phyloP scores from a whole-genome alignment of 2,329 filamentous ascomycete genomes.

The Microcyclospora pomicola region DNA sequence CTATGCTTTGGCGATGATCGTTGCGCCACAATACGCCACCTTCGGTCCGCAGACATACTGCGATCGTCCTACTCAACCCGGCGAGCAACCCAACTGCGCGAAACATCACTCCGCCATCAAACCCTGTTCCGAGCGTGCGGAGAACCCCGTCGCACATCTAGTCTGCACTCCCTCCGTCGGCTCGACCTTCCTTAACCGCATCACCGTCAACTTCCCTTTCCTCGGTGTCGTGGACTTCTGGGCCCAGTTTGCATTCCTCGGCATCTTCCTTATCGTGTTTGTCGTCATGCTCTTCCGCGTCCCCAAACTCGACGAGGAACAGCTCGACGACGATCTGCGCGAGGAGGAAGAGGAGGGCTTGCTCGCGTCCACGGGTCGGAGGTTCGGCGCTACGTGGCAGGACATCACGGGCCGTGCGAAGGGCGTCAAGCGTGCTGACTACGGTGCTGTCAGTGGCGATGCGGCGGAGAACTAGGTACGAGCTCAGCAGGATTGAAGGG shows the following conservation, averaged over 20 bases:
- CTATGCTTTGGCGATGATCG: slow-evolving; percentile 80
- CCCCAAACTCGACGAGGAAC: slow-evolving; percentile 59
- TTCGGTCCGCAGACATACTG: slow-evolving; percentile 94
- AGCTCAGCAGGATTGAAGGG: slow-evolving; percentile 2
- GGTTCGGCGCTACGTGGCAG: slow-evolving; percentile 79
- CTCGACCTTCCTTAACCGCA: slow-evolving; percentile 82
- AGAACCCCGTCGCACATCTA: slow-evolving; percentile 55
- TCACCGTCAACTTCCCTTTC: slow-evolving; percentile 88
- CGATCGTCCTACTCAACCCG: slow-evolving; percentile 50
- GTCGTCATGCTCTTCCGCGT: slow-evolving; percentile 66
- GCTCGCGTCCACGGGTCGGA: slow-evolving; percentile 64
- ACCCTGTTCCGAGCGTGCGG: slow-evolving; percentile 65
- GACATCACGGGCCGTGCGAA: slow-evolving; percentile 56
- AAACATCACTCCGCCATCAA: slow-evolving; percentile 57
- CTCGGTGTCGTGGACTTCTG: slow-evolving; percentile 90
- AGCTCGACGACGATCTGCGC: slow-evolving; percentile 78
- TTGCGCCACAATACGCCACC: slow-evolving; percentile 90
- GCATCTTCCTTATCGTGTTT: slow-evolving; percentile 68
- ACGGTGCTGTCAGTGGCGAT: slow-evolving; percentile 12
- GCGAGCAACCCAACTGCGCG: slow-evolving; percentile 62
- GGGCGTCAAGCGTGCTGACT: slow-evolving; percentile 21
- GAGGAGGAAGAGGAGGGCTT: slow-evolving; percentile 89
- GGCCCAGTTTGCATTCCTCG: slow-evolving; percentile 85
- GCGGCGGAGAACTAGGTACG: slow-evolving; percentile 6
- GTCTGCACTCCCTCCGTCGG: slow-evolving; percentile 87